phyloP scores from a whole-genome alignment of 768 basidiomycete genomes.

The Fibroporia radiculosa region DNA sequence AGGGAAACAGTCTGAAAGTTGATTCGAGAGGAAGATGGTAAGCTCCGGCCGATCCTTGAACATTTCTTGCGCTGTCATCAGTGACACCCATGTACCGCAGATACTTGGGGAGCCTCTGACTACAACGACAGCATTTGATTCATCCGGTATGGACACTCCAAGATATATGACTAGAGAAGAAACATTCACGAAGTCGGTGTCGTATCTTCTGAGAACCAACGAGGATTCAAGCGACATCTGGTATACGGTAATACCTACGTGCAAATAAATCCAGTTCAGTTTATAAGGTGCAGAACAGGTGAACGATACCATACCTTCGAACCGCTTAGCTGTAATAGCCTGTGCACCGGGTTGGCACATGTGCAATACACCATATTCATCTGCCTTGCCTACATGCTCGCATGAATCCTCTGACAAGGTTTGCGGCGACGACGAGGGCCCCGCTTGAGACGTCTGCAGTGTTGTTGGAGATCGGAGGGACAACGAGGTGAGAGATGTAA shows the following conservation, averaged over 20 bases:
- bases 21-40: slow-evolving; percentile 53
- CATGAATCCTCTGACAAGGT: not conserved
- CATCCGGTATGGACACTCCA: slow-evolving; percentile 30
- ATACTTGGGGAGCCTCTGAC: slow-evolving; percentile 45
- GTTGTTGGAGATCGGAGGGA: not conserved
- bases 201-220: slow-evolving; percentile 61
- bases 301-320: slow-evolving; percentile 46
- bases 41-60: slow-evolving; percentile 43
- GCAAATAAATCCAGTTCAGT: slow-evolving; percentile 3
- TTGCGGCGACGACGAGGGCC: not conserved
- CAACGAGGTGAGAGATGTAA: slow-evolving; percentile 8
- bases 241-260: slow-evolving; percentile 65
- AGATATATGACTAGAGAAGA: slow-evolving; percentile 46
- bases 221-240: slow-evolving; percentile 53
- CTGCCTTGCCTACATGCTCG: slow-evolving; percentile 2
- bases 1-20: slow-evolving; percentile 57
- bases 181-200: slow-evolving; percentile 74
- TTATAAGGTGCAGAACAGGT: slow-evolving; percentile 10
- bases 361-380: slow-evolving; percentile 45
- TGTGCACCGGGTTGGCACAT: slow-evolving; percentile 59
- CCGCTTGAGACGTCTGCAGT: slow-evolving; percentile 1
- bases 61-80: slow-evolving; percentile 44
- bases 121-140: slow-evolving; percentile 41
- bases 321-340: slow-evolving; percentile 55
- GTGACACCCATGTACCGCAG: slow-evolving; percentile 65